Evolutionary conservation across 805 yeast genomes (phyloP), one percentile per base, ranked within the genome.

Genomic region (Saturnispora mendoncae): DNA sequence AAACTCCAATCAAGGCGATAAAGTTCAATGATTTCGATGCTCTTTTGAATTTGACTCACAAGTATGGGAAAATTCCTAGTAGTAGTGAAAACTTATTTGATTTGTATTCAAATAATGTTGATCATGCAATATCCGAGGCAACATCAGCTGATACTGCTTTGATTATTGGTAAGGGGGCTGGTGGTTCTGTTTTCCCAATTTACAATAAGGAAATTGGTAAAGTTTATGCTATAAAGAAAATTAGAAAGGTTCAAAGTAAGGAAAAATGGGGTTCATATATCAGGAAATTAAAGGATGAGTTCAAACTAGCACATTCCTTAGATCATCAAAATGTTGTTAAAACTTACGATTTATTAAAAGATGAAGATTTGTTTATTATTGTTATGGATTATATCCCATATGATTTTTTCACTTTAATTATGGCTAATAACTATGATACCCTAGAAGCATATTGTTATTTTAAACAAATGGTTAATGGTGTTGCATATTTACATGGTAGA

Each of bases 331-430:
- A 88, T 60, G 69, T 88, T 42, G 79, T 88, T 49, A 80, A 78
- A 51, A 87, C 95, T 4, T 64, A 79, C 39, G 97, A 88, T 54
- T 71, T 88, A 57, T 65, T 88, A 46, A 74, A 78, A 51, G 94
- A 86, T 48, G 72, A 72, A 18, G 67, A 68, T 31, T 66, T 66
- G 45, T 78, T 74, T 55, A 72, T 74, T 43, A 84, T 90, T 47
- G 82, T 90, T 27, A 88, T 92, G 95, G 97, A 90, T 57, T 90
- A 81, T 58, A 84, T 94, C 42, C 90, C 86, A 2, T 86, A 72
- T 58, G 98, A 90, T 63, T 85, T 90, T 55, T 90, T 90, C 61
- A 84, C 92, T 34, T 70, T 90, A 40, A 96, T 90, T 25, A 90
- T 90, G 97, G 72, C 84, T 33, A 94, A 90, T 2, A 62, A 78